Evolutionary conservation across 495 filamentous ascomycete species (phyloP).

Genomic region (Trichoderma gamsii): DNA sequence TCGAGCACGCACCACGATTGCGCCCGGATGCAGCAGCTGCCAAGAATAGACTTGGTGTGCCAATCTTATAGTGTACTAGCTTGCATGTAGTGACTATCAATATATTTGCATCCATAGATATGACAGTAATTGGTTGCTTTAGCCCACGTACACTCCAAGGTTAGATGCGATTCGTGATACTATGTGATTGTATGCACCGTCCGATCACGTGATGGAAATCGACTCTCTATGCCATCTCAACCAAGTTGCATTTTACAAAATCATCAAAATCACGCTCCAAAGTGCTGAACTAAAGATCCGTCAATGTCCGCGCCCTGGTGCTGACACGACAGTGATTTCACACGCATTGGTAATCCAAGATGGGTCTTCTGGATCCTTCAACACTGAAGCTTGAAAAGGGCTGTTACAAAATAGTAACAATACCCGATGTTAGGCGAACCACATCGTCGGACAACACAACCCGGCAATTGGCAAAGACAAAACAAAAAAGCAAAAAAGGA

Average conservation of each 20-base stretch:
- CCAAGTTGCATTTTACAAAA: background rate
- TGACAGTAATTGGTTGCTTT: too few relatives aligned
- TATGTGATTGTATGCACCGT: too few relatives aligned
- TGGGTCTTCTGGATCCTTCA: background rate
- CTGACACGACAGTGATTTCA: background rate
- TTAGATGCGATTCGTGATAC: too few relatives aligned
- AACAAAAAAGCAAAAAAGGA: background rate
- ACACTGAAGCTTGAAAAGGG: background rate
- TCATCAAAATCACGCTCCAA: background rate
- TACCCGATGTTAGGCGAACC: conserved; percentile 8
- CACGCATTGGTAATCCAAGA: background rate
- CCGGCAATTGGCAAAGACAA: background rate
- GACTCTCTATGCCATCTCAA: background rate
- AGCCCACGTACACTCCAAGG: too few relatives aligned
- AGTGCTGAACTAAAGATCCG: background rate
- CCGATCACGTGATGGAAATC: too few relatives aligned
- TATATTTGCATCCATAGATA: too few relatives aligned
- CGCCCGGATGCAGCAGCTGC: too few relatives aligned
- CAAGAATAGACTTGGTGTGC: too few relatives aligned
- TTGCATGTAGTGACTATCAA: too few relatives aligned
- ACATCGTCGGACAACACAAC: background rate
- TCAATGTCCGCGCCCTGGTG: background rate
- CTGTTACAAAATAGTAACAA: background rate
- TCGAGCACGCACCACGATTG: background rate
- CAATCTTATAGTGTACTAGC: too few relatives aligned